Evolutionary conservation across 116 monocot species (phyloP).

Genomic region (Cymodocea nodosa): DNA sequence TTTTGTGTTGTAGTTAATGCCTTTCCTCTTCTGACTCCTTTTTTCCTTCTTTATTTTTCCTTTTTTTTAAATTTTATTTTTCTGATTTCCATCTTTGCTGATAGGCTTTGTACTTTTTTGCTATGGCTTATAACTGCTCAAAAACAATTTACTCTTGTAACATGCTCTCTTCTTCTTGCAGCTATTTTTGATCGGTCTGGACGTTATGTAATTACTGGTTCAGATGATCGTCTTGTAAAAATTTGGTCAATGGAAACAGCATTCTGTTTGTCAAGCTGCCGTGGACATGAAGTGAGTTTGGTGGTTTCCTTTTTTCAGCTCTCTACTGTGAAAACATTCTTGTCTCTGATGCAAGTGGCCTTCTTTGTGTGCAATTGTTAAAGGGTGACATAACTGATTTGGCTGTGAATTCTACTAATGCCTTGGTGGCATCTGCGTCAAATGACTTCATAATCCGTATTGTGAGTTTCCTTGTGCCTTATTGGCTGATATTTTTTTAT

Average conservation of each 20-base stretch:
- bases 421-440: conserved; percentile 94
- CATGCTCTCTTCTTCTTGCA: conserved; percentile 14
- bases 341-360: background rate
- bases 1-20: too few species aligned
- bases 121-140: too few species aligned
- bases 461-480: conserved; percentile 39
- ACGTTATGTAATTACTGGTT: conserved; percentile 91
- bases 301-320: background rate
- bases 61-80: too few species aligned
- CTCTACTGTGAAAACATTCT: background rate
- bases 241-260: conserved; percentile 99
- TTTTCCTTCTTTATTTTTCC: too few species aligned
- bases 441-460: conserved; percentile 97
- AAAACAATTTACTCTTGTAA: too few species aligned
- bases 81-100: too few species aligned
- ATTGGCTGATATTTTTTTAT: conserved; percentile 1
- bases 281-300: conserved; percentile 90
- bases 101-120: too few species aligned
- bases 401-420: conserved; percentile 96
- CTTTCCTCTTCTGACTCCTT: too few species aligned
- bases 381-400: conserved; percentile 99
- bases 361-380: conserved; percentile 5
- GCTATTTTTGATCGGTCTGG: conserved; percentile 97
- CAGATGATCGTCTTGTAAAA: conserved; percentile 99
- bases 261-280: conserved; percentile 91